Percentiles rank a stretch among this genome's conserved stretches.
These are phyloP conservation scores for Fusarium aywerte DNA, from an alignment of 2,329 filamentous ascomycete species.

Conservation along the genomic window DNA sequence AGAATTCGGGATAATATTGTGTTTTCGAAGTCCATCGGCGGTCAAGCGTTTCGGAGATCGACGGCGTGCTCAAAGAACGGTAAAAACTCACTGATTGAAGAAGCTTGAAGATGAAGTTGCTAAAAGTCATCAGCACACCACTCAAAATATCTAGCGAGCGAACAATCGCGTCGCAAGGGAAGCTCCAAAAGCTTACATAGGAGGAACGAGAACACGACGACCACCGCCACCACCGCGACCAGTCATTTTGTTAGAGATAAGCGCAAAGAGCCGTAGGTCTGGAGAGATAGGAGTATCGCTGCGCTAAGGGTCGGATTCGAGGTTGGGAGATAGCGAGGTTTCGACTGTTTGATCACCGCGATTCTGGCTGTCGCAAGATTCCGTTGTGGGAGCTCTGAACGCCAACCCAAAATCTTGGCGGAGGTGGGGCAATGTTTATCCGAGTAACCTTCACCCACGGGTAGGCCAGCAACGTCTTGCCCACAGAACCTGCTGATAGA, in stretches of 20 bases:
- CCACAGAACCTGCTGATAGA: too few relatives aligned
- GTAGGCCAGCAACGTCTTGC: slow-evolving; percentile 1
- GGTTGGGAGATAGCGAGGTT: slow-evolving; percentile 3
- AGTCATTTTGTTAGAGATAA: slow-evolving; percentile 57
- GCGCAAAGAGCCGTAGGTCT: slow-evolving; percentile 12
- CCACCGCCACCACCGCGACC: slow-evolving; percentile 69
- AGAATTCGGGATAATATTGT: slow-evolving; percentile 7
- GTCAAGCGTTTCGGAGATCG: slow-evolving; percentile 16
- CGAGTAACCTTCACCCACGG: not conserved
- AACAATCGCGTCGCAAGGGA: slow-evolving; percentile 31
- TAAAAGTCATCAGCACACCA: slow-evolving; percentile 43
- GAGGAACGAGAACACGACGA: slow-evolving; percentile 69
- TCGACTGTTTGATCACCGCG: slow-evolving; percentile 34
- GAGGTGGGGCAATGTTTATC: slow-evolving; percentile 35
- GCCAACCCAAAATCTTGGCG: slow-evolving; percentile 41
- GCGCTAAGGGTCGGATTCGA: not conserved
- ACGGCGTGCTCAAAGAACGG: not conserved
- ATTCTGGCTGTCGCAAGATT: slow-evolving; percentile 44
- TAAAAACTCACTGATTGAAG: slow-evolving; percentile 67
- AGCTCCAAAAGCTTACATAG: slow-evolving; percentile 56
- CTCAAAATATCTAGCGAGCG: not conserved
- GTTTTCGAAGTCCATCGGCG: slow-evolving; percentile 32
- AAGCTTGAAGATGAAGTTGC: slow-evolving; percentile 74
- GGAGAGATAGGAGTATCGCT: not conserved
- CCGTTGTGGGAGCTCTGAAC: slow-evolving; percentile 38